phyloP scores from a whole-genome alignment of 2,329 filamentous ascomycete genomes.

The Cercospora zeina region DNA sequence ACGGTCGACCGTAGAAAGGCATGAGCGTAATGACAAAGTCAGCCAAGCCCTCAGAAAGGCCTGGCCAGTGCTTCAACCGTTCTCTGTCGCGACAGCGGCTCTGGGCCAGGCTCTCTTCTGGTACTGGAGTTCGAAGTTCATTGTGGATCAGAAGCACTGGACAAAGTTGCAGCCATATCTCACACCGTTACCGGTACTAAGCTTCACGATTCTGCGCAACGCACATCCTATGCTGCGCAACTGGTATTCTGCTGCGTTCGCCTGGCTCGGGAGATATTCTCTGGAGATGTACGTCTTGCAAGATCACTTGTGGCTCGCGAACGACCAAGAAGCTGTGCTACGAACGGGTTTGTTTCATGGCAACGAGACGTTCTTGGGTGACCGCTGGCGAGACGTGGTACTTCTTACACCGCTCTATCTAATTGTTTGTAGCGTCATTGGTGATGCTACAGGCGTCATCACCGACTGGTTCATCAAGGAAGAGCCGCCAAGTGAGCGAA shows the following conservation, averaged over 20 bases:
- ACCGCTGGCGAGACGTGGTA: slow-evolving; percentile 43
- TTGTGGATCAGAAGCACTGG: slow-evolving; percentile 47
- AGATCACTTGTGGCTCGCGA: slow-evolving; percentile 63
- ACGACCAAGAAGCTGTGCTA: slow-evolving; percentile 57
- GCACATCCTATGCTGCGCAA: slow-evolving; percentile 45
- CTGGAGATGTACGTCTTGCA: slow-evolving; percentile 63
- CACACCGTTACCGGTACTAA: slow-evolving; percentile 56
- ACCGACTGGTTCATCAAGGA: slow-evolving; percentile 43
- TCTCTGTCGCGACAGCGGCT: slow-evolving; percentile 14
- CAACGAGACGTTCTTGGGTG: slow-evolving; percentile 32
- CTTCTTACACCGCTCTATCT: slow-evolving; percentile 49
- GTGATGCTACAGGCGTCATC: slow-evolving; percentile 43
- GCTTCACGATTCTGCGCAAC: slow-evolving; percentile 57
- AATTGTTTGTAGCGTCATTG: slow-evolving; percentile 45
- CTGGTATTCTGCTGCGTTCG: slow-evolving; percentile 51
- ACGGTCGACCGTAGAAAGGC: slow-evolving; percentile 24
- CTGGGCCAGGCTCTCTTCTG: slow-evolving; percentile 39
- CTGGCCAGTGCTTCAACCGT: slow-evolving; percentile 30
- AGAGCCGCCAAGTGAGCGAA: slow-evolving; percentile 3
- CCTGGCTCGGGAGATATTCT: slow-evolving; percentile 58
- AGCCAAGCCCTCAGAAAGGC: slow-evolving; percentile 22
- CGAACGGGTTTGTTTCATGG: slow-evolving; percentile 40
- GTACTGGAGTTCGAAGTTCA: slow-evolving; percentile 33
- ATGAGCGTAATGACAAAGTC: slow-evolving; percentile 11
- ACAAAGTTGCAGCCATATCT: slow-evolving; percentile 56